Evolutionary conservation across 2,329 filamentous ascomycete genomes (phyloP), one percentile per base, ranked within the genome.

Genomic region (Exophiala sp.): DNA sequence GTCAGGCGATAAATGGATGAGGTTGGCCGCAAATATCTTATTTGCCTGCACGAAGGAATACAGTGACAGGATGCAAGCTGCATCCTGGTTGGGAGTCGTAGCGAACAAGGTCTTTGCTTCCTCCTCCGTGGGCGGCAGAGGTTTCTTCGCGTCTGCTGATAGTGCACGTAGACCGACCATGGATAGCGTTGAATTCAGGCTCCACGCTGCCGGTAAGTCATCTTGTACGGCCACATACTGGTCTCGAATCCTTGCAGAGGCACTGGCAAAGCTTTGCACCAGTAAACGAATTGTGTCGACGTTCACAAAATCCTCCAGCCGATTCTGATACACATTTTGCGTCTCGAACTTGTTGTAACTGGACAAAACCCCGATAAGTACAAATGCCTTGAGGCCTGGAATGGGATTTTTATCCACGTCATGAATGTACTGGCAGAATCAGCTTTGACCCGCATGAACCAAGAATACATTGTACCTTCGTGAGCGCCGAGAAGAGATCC

Each of bases 311-410:
- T 97, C 91, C 64, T 92, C 91, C 12, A 99, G 80, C 24, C 92
- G 88, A 59, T 95, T 76, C 65, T 94, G 87, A 65, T 99, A 99
- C 0, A 92, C 92, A 64, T 99, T 99, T 68, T 96, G 91, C 53
- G 95, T 92, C 71, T 99, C 94, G 66, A 99, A 99, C 71, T 97
- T 99, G 80, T 99, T 97, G 79, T 97, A 97, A 73, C 97, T 99
- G 61, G 89, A 88, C 49, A 99, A 77, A 3, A 97, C 78, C 10
- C 92, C 92, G 16, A 96, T 78, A 8, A 97, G 80, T 11, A 87
- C 83, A 62, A 96, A 91, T 0, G 92, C 87, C 54, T 88, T 82
- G 40, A 89, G 81, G 54, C 82, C 83, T 65, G 80, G 36, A 8
- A 20, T 36, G 16, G 51, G 46, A 18, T 29, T 78, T 14, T 78